Evolutionary conservation across 768 basidiomycete genomes (phyloP).

Genomic region (Psilocybe sp.): DNA sequence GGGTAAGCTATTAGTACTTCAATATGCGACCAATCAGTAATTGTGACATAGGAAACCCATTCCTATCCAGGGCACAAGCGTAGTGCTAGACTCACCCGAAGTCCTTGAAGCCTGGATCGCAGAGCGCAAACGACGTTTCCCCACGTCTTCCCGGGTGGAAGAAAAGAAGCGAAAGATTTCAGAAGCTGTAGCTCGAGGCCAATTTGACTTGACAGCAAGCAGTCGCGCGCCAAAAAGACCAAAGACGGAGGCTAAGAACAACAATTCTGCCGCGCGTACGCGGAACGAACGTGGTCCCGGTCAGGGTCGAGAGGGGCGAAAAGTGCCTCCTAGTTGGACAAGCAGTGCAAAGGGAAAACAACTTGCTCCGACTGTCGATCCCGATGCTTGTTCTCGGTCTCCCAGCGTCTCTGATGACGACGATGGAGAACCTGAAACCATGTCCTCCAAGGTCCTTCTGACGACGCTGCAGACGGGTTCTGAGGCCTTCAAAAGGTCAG

Average conservation of each 20-base stretch:
- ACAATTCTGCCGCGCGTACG: not conserved
- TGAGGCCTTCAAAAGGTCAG: not conserved
- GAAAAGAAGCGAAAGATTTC: constrained; percentile 81
- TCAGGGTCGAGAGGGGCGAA: not conserved
- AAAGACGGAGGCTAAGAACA: not conserved
- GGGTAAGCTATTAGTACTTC: constrained; percentile 43
- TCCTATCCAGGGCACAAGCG: constrained; percentile 75
- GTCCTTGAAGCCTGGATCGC: constrained; percentile 82
- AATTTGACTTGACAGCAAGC: constrained; percentile 46
- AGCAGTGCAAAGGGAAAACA: constrained; percentile 1
- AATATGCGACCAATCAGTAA: not conserved
- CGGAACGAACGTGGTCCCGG: not conserved
- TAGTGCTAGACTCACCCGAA: constrained; percentile 79
- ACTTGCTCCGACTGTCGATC: not conserved
- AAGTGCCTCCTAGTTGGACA: constrained; percentile 9
- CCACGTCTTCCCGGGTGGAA: constrained; percentile 61
- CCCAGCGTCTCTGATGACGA: constrained; percentile 21
- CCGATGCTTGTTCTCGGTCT: not conserved
- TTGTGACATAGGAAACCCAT: constrained; percentile 54
- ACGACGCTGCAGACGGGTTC: not conserved
- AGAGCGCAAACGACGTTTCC: constrained; percentile 86
- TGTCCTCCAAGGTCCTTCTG: constrained; percentile 46
- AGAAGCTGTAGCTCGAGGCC: constrained; percentile 80
- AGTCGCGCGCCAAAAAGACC: constrained; percentile 33
- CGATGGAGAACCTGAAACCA: constrained; percentile 52